Conservation (phyloP, 2,329 filamentous ascomycete species). For the Aurifilum marmelostoma region DNA sequence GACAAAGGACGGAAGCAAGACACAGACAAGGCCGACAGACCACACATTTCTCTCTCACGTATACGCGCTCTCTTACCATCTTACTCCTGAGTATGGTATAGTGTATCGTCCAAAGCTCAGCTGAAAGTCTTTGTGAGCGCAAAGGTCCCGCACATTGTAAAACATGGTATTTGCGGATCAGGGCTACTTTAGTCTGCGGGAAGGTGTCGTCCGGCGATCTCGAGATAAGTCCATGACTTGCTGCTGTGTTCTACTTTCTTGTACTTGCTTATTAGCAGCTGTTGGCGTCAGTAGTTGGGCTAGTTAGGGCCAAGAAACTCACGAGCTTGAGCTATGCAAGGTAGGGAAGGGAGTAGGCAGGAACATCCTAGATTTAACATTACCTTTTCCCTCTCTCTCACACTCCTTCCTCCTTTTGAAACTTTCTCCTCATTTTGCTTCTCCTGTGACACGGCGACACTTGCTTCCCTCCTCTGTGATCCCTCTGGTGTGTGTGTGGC, state of each 20-base stretch:
- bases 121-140: not conserved
- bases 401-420: not conserved
- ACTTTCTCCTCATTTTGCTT: not conserved
- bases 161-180: not conserved
- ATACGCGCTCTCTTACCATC: not conserved
- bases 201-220: slow-evolving; percentile 7
- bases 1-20: not conserved
- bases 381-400: not conserved
- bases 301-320: not conserved
- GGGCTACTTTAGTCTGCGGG: slow-evolving; percentile 3
- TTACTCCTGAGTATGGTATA: not conserved
- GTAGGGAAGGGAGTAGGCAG: not conserved
- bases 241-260: not conserved
- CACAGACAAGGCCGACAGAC: not conserved
- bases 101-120: not conserved
- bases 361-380: not conserved
- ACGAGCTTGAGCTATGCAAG: not conserved
- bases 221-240: slow-evolving; percentile 4
- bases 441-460: not conserved
- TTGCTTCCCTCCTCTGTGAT: not conserved
- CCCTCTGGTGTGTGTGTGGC: not conserved
- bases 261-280: not conserved
- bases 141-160: not conserved
- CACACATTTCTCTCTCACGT: not conserved
- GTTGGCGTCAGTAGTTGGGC: not conserved